Percentiles rank a stretch among this genome's conserved stretches.
Evolutionary conservation across 2,329 filamentous ascomycete species (phyloP).

Genomic region (Neurospora crassa): DNA sequence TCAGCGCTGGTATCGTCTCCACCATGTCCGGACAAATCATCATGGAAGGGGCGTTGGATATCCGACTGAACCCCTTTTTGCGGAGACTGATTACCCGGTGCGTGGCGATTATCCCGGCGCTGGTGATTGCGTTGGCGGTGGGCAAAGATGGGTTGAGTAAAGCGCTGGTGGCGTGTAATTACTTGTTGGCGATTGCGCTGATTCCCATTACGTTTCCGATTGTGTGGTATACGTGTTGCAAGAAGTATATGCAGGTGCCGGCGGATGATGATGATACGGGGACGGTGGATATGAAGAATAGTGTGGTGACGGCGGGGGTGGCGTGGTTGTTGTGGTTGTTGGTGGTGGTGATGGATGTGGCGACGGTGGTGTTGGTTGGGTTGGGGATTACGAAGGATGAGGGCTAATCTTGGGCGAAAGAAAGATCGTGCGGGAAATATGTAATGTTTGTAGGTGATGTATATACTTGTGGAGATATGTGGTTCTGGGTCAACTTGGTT

Average conservation of each 20-base stretch:
- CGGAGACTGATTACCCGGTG: slow-evolving; percentile 21
- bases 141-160: slow-evolving; percentile 20
- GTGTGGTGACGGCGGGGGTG: slow-evolving; percentile 7
- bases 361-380: slow-evolving; percentile 17
- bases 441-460: too few species aligned
- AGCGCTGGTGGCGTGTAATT: slow-evolving; percentile 21
- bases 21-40: slow-evolving; percentile 61
- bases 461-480: too few species aligned
- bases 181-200: slow-evolving; percentile 20
- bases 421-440: too few species aligned
- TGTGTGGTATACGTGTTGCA: slow-evolving; percentile 20
- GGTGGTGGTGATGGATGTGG: slow-evolving; percentile 18
- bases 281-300: slow-evolving; percentile 14
- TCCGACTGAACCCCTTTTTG: slow-evolving; percentile 20
- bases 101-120: slow-evolving; percentile 22
- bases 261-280: neutral
- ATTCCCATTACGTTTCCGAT: slow-evolving; percentile 22
- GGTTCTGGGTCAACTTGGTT: too few species aligned
- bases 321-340: slow-evolving; percentile 17
- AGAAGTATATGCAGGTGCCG: slow-evolving; percentile 20
- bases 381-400: slow-evolving; percentile 13
- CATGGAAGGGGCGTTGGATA: slow-evolving; percentile 23
- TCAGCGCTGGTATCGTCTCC: slow-evolving; percentile 63
- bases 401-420: neutral
- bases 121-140: slow-evolving; percentile 22